Percentiles rank a stretch among this genome's conserved stretches.
phyloP scores from a whole-genome alignment of 345 rosid genomes.

The Gossypium australe region DNA sequence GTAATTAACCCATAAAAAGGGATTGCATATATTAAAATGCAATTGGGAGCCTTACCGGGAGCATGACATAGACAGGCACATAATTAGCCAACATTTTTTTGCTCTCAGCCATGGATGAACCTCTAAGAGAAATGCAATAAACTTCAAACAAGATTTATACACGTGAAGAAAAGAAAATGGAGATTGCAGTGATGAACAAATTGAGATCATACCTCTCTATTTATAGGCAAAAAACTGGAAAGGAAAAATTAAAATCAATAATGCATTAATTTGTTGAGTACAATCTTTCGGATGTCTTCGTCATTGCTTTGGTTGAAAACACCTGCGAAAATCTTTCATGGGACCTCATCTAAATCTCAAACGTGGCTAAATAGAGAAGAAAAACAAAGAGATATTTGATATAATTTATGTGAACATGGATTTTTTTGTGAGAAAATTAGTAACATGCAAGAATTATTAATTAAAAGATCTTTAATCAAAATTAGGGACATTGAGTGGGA shows the following conservation, averaged over 20 bases:
- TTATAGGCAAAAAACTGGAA: neutral
- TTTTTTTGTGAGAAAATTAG: too few species aligned
- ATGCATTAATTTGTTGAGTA: neutral
- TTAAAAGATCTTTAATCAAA: too few species aligned
- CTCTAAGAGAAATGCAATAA: neutral
- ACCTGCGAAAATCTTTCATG: neutral
- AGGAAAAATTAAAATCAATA: neutral
- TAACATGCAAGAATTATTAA: too few species aligned
- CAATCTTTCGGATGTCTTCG: neutral
- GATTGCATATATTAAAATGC: neutral
- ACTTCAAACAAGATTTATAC: neutral
- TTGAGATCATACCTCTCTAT: neutral
- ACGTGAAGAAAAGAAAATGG: neutral
- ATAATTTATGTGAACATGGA: too few species aligned
- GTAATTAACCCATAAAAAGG: too few species aligned
- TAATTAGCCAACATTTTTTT: constrained; percentile 42
- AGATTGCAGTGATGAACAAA: neutral
- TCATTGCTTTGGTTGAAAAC: neutral
- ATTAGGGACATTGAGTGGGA: too few species aligned
- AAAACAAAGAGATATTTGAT: neutral
- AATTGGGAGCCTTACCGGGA: constrained; percentile 38
- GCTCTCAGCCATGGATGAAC: constrained; percentile 20
- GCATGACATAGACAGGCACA: constrained; percentile 57
- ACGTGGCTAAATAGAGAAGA: neutral
- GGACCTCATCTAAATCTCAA: neutral